Evolutionary conservation across 2,329 filamentous ascomycete species (phyloP), one percentile per base, ranked within the genome.

Genomic region (Zalaria sp.): DNA sequence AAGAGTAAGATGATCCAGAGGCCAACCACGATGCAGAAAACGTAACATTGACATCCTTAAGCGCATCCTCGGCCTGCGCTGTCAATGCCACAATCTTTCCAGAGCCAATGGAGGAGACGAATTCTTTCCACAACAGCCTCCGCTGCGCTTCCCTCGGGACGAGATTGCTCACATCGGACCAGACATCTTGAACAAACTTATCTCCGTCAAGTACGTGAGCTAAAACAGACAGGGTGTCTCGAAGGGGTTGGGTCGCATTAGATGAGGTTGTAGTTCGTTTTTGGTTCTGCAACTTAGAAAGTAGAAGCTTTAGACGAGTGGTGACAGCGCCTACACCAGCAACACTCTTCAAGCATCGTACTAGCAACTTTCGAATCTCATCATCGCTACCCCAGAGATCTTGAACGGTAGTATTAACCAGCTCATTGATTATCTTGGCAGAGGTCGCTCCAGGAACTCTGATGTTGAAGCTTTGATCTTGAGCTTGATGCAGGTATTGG

Each of bases 291-390:
- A 31, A 11, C 18, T 34, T 11, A 8, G 39, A 39, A 8, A 34
- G 32, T 25, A 42, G 25, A 9, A 45, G 39, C 25, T 39, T 39
- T 1, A 42, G 27, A 25, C 34, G 38, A 9, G 78, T 70, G 6
- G 87, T 58, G 27, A 88, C 56, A n/a, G 83, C 81, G 46, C 86
- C 89, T 28, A 94, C 59, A 0, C 87, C 88, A 2, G 80, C 71
- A 10, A 91, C 67, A 54, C 79, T 94, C 43, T 71, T 71, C 4
- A 98, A 63, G 53, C 79, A 84, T 45, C 62, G 58, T 1, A 83
- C 51, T 10, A 96, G 62, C 2, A 73, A 58, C 34, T 62, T 58
- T 1, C 67, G 50, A 34, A 72, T 43, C 25, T 43, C 34, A 11
- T 54, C 46, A 3, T 68, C 56, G 29, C 29, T 32, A 2, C 29